Conservation (phyloP, 306 rosid genomes). For the Quercus bicolor region DNA sequence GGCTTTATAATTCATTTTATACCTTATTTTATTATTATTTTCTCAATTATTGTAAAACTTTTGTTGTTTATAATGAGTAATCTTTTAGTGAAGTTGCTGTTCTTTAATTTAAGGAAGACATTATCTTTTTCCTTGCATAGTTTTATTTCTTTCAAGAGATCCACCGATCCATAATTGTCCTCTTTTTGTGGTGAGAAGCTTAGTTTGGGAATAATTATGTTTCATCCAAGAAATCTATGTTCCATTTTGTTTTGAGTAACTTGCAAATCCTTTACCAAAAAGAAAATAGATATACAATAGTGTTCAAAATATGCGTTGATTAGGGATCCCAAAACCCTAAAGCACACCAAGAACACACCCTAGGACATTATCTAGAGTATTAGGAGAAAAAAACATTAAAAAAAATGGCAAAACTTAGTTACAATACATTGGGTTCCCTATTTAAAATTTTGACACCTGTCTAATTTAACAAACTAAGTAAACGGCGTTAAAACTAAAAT, state of each 20-base stretch:
- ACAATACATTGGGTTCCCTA: too few relatives aligned
- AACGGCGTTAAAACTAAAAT: too few relatives aligned
- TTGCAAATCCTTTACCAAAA: too few relatives aligned
- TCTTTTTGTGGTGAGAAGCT: background rate
- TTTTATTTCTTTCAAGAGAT: background rate
- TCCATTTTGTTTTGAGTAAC: background rate
- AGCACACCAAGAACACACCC: too few relatives aligned
- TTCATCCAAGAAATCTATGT: background rate
- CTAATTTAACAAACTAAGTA: too few relatives aligned
- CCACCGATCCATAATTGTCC: background rate
- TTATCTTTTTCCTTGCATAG: background rate
- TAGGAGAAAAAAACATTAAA: too few relatives aligned
- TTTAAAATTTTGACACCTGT: too few relatives aligned
- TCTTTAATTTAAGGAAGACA: background rate
- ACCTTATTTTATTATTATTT: background rate
- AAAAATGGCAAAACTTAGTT: too few relatives aligned
- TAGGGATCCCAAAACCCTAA: too few relatives aligned
- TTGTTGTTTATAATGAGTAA: constrained; percentile 7
- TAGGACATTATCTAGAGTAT: too few relatives aligned
- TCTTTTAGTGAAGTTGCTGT: background rate
- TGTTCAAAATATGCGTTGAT: too few relatives aligned
- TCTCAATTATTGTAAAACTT: background rate
- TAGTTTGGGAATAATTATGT: background rate
- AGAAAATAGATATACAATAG: too few relatives aligned
- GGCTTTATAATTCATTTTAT: constrained; percentile 4